Base-by-base conservation (phyloP, 805 yeast genomes). In the Cyberlindnera nakhonratchasimensis region DNA sequence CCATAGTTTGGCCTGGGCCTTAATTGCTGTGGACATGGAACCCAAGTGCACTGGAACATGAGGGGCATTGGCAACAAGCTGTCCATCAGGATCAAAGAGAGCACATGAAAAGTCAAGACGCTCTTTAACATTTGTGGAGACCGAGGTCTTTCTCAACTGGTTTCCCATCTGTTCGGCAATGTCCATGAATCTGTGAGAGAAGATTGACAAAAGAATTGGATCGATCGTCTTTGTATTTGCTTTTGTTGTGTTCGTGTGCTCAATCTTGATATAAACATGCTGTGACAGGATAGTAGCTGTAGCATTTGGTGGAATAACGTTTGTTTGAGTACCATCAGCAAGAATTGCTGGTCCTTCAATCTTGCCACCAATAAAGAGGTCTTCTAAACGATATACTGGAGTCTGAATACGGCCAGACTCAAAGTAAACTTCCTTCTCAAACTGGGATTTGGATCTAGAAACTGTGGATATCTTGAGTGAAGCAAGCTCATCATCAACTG, bases 91-190 rank as follows among this genome's bases (percentile, higher is more conserved):
- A 52, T 82, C 87, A 59, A 86, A 86, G 18, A 86, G 62, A 2
- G 96, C 96, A 67, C 95, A 86, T 23, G 90, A 82, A 60, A 83
- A 86, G 59, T 86, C 95, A 26, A 86, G 65, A 39, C 96, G 68
- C 58, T 86, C 95, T 57, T 86, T 86, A 29, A 86, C 90, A 55
- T 86, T 86, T 3, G 90, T 84, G 5, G 88, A 80, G 9, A 86
- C 88, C 2, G 91, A 73, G 0, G 93, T 86, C 62, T 83, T 82
- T 50, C 85, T 84, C 42, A 86, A 67, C 5, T 90, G 82, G 28
- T 75, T 75, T 29, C 95, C 91, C 95, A 86, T 86, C 57, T 84
- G 91, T 53, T 86, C 95, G 8, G 96, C 96, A 60, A 87, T 86
- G 48, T 87, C 88, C 91, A 86, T 86, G 61, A 86, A 86, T 46